A percentile compares a stretch with the other conserved stretches of the same genome.
Conservation (phyloP, 257 asterid species). For the Nicotiana undulata region DNA sequence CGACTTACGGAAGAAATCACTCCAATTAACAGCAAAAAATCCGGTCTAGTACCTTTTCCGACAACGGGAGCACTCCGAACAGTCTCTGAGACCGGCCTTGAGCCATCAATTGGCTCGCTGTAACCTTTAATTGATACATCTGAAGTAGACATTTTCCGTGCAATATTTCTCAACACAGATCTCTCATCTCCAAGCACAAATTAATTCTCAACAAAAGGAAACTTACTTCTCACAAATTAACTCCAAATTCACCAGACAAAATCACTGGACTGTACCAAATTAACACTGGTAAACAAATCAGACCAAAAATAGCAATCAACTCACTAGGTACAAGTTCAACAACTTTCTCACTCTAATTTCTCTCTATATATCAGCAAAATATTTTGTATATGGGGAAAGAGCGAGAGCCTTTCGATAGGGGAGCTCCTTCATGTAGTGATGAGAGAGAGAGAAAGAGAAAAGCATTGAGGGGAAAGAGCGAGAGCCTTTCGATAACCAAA, state of each 20-base stretch:
- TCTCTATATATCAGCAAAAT: background rate
- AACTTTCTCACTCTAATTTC: constrained; percentile 11
- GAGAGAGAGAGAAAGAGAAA: background rate
- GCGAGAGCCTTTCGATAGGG: no score
- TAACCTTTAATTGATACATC: constrained; percentile 60
- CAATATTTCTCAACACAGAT: constrained; percentile 36
- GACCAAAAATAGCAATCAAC: background rate
- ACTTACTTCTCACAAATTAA: background rate
- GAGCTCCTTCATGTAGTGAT: constrained; percentile 18
- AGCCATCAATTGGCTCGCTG: constrained; percentile 32
- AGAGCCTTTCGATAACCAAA: constrained; percentile 23
- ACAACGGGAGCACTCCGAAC: constrained; percentile 28
- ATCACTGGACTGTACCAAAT: background rate
- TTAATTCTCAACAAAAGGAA: background rate
- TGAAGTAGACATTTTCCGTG: constrained; percentile 41
- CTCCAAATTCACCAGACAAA: constrained; percentile 9
- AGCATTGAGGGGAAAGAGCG: background rate
- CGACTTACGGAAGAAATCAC: background rate
- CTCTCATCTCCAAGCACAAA: constrained; percentile 42
- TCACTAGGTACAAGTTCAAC: background rate
- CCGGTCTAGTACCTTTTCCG: constrained; percentile 34
- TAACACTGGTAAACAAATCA: background rate
- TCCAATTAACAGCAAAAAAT: background rate
- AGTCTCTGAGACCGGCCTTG: constrained; percentile 17
- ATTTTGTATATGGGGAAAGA: no score